Evolutionary conservation across 306 rosid genomes (phyloP), one percentile per base, ranked within the genome.

Genomic region (Lupinus albus): DNA sequence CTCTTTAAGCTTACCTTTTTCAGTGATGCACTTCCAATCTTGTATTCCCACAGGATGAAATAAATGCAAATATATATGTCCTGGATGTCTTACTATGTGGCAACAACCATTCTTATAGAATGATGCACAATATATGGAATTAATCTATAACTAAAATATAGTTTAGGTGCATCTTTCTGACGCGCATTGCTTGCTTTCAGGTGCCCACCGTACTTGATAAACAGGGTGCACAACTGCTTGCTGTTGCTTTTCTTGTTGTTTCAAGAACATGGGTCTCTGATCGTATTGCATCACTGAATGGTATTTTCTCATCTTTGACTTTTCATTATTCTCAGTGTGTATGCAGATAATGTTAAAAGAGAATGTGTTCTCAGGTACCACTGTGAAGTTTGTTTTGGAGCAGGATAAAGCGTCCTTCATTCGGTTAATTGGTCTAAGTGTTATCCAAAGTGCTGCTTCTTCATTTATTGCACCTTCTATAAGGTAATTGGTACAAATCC

Each of bases 261-360:
- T 88, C 99, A 59, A 85, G 99, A 78, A 94, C 99, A 64, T 94
- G 89, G 96, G 85, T 94, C 64, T 94, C 96, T n/a, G 97, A 91
- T 79, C 97, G 97, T 17, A 91, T 91, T 87, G 97, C 97, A 45
- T 87, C 95, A 12, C 81, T 89, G 50, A 91, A 91, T 77, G 97
- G 97, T 91, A 84, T 68, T 68, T 61, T 55, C 39, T 56, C 58
- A 25, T 74, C 47, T 65, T 46, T 17, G 25, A 42, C 66, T 56
- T 30, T 64, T 45, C 55, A 30, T 32, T 13, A 30, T 12, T 67
- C 16, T 55, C 32, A 55, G 55, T 50, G 64, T 53, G 67, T 30
- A 51, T 65, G 59, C 28, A 11, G 66, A 70, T 52, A 68, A 69
- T 75, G 46, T 60, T 80, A 74, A 78, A 45, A 64, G 64, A 18